Conservation (phyloP, 1,139 yeast genomes). For the Spathaspora sp. region DNA sequence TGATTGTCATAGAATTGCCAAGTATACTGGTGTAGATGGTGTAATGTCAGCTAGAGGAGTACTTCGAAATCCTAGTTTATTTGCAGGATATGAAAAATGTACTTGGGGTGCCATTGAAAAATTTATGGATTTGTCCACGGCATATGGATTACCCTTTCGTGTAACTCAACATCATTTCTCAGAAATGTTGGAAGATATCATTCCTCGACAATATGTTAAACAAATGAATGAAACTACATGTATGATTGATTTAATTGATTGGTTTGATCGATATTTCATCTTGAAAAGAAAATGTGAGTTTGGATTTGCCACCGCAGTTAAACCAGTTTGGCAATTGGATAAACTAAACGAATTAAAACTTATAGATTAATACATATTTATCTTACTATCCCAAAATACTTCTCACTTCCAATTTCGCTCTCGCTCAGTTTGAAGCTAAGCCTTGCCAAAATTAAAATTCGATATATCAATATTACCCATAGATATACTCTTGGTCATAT, state of each 20-base stretch:
- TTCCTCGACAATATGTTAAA: constrained; percentile 55
- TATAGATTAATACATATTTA: constrained; percentile 1
- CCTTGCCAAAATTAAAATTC: constrained; percentile 2
- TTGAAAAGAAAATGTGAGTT: constrained; percentile 64
- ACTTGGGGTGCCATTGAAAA: constrained; percentile 92
- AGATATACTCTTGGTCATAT: constrained; percentile 85
- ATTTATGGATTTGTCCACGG: constrained; percentile 75
- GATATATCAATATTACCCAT: constrained; percentile 57
- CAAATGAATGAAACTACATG: constrained; percentile 62
- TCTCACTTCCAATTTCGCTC: neutral
- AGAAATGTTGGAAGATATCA: constrained; percentile 72
- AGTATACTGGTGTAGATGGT: constrained; percentile 78
- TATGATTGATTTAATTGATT: constrained; percentile 69
- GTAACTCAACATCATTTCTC: constrained; percentile 84
- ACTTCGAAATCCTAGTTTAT: constrained; percentile 81
- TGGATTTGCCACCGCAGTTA: constrained; percentile 63
- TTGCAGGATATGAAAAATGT: constrained; percentile 67
- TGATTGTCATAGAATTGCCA: constrained; percentile 63
- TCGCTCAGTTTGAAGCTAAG: too few species aligned
- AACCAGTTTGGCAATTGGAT: constrained; percentile 46
- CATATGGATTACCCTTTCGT: constrained; percentile 82
- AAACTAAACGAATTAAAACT: constrained; percentile 5
- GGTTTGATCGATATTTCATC: constrained; percentile 72
- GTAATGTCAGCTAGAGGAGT: constrained; percentile 96
- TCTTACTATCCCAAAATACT: neutral